Conservation (phyloP, 352 stramenopile species). For the Phytophthora litchii region DNA sequence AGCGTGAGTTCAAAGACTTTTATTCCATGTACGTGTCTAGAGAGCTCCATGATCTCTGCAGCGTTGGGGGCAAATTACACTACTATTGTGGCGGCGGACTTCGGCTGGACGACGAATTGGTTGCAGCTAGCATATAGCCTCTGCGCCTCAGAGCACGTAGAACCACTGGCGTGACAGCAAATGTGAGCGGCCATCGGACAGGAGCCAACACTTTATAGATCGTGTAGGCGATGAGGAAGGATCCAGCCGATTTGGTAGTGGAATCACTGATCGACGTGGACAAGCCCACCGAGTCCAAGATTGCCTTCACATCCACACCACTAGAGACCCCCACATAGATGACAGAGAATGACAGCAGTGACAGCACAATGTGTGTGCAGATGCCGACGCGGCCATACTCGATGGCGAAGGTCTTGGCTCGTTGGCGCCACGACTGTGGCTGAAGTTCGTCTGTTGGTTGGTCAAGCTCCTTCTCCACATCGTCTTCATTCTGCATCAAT, state of each 20-base stretch:
- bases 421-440: constrained; percentile 59
- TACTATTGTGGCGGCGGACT: constrained; percentile 22
- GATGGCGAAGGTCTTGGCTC: constrained; percentile 81
- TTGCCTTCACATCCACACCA: constrained; percentile 66
- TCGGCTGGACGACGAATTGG: constrained; percentile 25
- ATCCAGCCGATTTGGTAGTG: constrained; percentile 67
- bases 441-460: constrained; percentile 10
- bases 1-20: constrained; percentile 16
- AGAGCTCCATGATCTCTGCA: constrained; percentile 10
- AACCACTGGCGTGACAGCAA: constrained; percentile 79
- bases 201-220: constrained; percentile 83
- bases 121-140: constrained; percentile 71
- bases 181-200: constrained; percentile 81
- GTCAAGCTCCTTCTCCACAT: constrained; percentile 31
- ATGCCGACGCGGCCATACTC: constrained; percentile 85
- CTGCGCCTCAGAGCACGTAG: constrained; percentile 69
- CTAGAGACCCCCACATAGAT: constrained; percentile 77
- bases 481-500: constrained; percentile 3
- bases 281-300: constrained; percentile 59
- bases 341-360: constrained; percentile 69
- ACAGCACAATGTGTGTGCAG: constrained; percentile 79
- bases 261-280: constrained; percentile 46
- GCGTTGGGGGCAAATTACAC: constrained; percentile 17
- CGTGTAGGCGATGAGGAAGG: constrained; percentile 82
- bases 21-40: constrained; percentile 17